Percentiles rank a stretch among this genome's conserved stretches.
These are phyloP conservation scores for Talaromyces sp. DNA, from an alignment of 2,329 filamentous ascomycete genomes.

Conservation along the genomic window DNA sequence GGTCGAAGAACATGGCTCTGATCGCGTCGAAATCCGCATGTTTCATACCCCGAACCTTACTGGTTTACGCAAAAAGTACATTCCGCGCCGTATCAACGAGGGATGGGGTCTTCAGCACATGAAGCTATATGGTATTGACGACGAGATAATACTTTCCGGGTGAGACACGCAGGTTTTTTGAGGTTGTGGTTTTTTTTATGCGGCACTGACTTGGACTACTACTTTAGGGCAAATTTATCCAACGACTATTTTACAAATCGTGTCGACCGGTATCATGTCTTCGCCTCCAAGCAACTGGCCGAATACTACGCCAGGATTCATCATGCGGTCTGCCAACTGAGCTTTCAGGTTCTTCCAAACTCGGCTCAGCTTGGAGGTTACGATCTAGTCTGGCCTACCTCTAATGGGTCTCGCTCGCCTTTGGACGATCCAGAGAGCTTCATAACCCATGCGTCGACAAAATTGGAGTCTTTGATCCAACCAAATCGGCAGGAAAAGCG, in stretches of 20 bases:
- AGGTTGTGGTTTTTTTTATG: background rate
- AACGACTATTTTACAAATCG: conserved; percentile 94
- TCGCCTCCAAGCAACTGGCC: conserved; percentile 71
- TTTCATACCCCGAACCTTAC: conserved; percentile 96
- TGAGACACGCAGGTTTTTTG: conserved; percentile 35
- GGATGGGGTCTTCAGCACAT: conserved; percentile 98
- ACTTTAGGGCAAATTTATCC: conserved; percentile 73
- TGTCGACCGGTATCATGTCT: conserved; percentile 90
- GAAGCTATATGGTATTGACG: conserved; percentile 95
- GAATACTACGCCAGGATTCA: conserved; percentile 80
- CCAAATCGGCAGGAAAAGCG: conserved; percentile 34
- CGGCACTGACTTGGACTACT: background rate
- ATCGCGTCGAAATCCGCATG: conserved; percentile 89
- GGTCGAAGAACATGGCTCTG: conserved; percentile 74
- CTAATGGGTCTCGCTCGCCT: conserved; percentile 71
- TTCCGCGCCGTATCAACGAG: conserved; percentile 90
- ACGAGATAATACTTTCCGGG: conserved; percentile 92
- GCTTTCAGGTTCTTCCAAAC: conserved; percentile 68
- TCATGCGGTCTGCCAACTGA: conserved; percentile 69
- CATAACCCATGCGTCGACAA: conserved; percentile 60
- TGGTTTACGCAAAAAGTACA: conserved; percentile 73
- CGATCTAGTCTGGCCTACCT: conserved; percentile 64
- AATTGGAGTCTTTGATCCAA: conserved; percentile 63
- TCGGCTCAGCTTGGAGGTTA: conserved; percentile 42
- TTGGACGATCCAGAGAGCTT: conserved; percentile 66